Percentiles rank a stretch among this genome's conserved stretches.
phyloP scores from a whole-genome alignment of 768 basidiomycete species.

The Hygrocybe punicea region DNA sequence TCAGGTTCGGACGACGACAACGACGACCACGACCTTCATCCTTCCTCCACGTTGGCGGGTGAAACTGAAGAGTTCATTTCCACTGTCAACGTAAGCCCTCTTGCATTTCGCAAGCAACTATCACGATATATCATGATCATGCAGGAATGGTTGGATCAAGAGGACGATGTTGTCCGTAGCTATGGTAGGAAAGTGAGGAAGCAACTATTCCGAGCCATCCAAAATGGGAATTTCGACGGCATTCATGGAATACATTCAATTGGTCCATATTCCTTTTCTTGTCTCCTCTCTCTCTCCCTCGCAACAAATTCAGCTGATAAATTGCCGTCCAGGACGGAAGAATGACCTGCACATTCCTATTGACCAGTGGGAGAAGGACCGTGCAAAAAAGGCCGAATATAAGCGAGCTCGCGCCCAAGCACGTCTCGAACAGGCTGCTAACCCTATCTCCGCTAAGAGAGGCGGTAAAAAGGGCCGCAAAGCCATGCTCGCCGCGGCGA shows the following conservation, averaged over 20 bases:
- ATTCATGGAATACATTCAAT: constrained; percentile 36
- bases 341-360: constrained; percentile 54
- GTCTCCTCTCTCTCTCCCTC: neutral
- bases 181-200: constrained; percentile 50
- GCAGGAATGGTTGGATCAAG: constrained; percentile 61
- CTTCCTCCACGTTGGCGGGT: constrained; percentile 2
- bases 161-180: constrained; percentile 46
- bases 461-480: constrained; percentile 69
- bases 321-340: constrained; percentile 36
- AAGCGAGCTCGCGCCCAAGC: constrained; percentile 62
- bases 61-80: constrained; percentile 48
- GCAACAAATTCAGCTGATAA: constrained; percentile 1
- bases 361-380: constrained; percentile 79
- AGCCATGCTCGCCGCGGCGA: constrained; percentile 53
- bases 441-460: constrained; percentile 60
- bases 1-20: constrained; percentile 37
- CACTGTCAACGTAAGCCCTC: constrained; percentile 48
- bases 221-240: constrained; percentile 51
- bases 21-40: constrained; percentile 14
- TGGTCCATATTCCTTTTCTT: constrained; percentile 47
- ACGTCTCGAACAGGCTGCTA: constrained; percentile 54
- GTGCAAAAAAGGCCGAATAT: constrained; percentile 73
- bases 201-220: constrained; percentile 57
- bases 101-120: neutral
- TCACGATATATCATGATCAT: neutral